Conservation (phyloP, 768 basidiomycete genomes). For the Phylloporus sp. region DNA sequence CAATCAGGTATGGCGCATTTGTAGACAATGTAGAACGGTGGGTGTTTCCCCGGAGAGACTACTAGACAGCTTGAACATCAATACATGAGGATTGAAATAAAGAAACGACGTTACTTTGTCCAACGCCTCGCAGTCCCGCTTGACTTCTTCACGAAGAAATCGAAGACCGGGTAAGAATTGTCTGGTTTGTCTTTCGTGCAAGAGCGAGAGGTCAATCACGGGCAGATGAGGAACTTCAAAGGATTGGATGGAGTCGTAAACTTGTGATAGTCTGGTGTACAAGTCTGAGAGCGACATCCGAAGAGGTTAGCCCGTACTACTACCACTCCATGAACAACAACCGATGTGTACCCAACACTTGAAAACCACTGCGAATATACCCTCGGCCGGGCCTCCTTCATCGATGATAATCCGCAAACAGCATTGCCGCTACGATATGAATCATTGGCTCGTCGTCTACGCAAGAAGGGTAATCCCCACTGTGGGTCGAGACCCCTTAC, state of each 20-base stretch:
- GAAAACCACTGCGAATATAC: too few relatives aligned
- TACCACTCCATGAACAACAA: too few relatives aligned
- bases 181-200: neutral
- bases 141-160: conserved; percentile 39
- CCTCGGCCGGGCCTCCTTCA: too few relatives aligned
- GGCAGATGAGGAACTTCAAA: conserved; percentile 28
- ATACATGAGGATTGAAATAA: neutral
- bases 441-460: too few relatives aligned
- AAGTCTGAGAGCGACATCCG: neutral
- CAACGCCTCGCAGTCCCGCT: conserved; percentile 40
- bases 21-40: conserved; percentile 45
- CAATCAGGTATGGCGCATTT: conserved; percentile 76
- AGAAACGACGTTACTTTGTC: conserved; percentile 31
- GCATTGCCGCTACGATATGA: too few relatives aligned
- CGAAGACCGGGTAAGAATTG: conserved; percentile 38
- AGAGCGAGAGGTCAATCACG: conserved; percentile 26
- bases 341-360: too few relatives aligned
- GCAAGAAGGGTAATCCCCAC: too few relatives aligned
- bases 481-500: too few relatives aligned
- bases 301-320: too few relatives aligned
- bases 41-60: conserved; percentile 50
- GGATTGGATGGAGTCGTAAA: conserved; percentile 7
- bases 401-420: too few relatives aligned
- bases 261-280: conserved; percentile 2
- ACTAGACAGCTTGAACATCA: conserved; percentile 37